Evolutionary conservation across 169 alveolate species (phyloP).

Genomic region (Plasmodium gallinaceum): DNA sequence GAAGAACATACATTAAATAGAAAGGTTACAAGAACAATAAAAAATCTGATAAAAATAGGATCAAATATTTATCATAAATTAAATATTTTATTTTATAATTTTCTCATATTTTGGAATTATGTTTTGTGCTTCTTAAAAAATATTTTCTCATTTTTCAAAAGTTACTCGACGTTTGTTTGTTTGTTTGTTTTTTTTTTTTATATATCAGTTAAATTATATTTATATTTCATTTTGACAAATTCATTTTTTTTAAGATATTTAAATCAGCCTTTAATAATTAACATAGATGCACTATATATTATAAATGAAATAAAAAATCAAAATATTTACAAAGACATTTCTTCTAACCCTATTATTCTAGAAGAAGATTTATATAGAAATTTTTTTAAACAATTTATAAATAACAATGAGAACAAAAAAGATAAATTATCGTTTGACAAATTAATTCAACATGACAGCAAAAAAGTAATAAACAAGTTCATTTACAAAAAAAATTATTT

Average conservation of each 20-base stretch:
- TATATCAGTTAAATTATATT: not conserved
- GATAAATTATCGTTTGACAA: not conserved
- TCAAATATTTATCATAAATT: constrained; percentile 7
- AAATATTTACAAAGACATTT: not conserved
- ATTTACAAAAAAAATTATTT: no score
- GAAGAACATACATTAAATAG: not conserved
- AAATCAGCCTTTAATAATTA: not conserved
- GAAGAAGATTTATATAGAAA: constrained; percentile 15
- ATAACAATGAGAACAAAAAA: not conserved
- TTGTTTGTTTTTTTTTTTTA: not conserved
- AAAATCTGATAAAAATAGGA: not conserved
- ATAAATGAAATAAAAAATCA: not conserved
- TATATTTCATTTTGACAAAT: not conserved
- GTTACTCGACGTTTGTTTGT: not conserved
- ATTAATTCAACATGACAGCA: not conserved
- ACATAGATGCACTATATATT: not conserved
- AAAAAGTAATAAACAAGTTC: not conserved
- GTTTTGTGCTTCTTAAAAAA: constrained; percentile 1
- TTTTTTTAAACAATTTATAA: constrained; percentile 6
- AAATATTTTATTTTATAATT: constrained; percentile 26
- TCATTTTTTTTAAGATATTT: not conserved
- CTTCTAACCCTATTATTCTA: constrained; percentile 1
- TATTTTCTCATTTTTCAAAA: constrained; percentile 21
- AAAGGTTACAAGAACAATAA: constrained; percentile 21
- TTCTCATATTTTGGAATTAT: constrained; percentile 22